These are phyloP conservation scores for Amanita rubescens DNA, from an alignment of 768 basidiomycete species.

Conservation along the genomic window DNA sequence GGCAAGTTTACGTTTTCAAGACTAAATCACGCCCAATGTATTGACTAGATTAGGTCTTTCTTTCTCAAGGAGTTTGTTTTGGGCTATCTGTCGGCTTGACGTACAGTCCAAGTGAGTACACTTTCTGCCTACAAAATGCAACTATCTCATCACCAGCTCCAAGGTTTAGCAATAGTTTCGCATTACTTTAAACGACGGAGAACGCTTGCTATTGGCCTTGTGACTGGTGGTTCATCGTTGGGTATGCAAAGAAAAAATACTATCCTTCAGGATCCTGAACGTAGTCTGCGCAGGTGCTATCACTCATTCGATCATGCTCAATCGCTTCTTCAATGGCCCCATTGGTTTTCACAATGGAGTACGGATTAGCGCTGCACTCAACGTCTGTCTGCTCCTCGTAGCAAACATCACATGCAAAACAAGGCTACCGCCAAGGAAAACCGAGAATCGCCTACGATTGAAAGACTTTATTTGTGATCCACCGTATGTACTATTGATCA, in stretches of 20 bases:
- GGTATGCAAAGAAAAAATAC: constrained; percentile 13
- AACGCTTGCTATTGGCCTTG: constrained; percentile 46
- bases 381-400: constrained; percentile 24
- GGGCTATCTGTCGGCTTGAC: constrained; percentile 42
- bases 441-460: constrained; percentile 17
- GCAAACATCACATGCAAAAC: constrained; percentile 27
- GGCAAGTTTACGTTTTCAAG: constrained; percentile 11
- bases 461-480: background rate
- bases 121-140: background rate
- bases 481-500: constrained; percentile 17
- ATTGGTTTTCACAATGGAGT: constrained; percentile 35
- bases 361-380: constrained; percentile 31
- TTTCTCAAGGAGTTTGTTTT: constrained; percentile 41
- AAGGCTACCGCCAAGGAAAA: constrained; percentile 26
- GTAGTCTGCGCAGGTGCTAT: constrained; percentile 32
- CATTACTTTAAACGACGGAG: constrained; percentile 46
- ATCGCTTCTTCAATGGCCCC: constrained; percentile 31
- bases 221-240: constrained; percentile 24
- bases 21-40: background rate
- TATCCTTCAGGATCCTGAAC: background rate
- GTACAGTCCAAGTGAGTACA: constrained; percentile 31
- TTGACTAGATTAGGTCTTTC: constrained; percentile 33
- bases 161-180: constrained; percentile 38
- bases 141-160: background rate
- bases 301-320: constrained; percentile 53